phyloP scores from a whole-genome alignment of 2,329 filamentous ascomycete species.

The Arthrinium puccinioides region DNA sequence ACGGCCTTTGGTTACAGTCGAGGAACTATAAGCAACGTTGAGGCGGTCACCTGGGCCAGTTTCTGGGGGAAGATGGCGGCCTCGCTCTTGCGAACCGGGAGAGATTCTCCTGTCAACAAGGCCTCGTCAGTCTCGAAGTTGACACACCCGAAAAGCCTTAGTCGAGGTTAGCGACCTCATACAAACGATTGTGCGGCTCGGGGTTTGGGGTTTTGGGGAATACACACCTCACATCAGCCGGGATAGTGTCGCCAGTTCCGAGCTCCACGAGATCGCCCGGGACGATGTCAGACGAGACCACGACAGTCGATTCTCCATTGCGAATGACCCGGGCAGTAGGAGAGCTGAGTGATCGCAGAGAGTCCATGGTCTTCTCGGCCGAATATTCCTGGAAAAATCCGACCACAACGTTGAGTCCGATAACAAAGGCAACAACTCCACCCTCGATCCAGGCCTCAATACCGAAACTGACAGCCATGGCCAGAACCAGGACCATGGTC shows the following conservation, averaged over 20 bases:
- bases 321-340: constrained; percentile 44
- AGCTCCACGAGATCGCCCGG: constrained; percentile 52
- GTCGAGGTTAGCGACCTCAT: neutral
- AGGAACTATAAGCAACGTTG: constrained; percentile 56
- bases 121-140: constrained; percentile 56
- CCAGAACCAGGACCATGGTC: constrained; percentile 49
- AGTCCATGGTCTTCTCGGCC: constrained; percentile 50
- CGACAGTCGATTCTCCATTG: constrained; percentile 38
- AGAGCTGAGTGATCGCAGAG: constrained; percentile 40
- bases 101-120: constrained; percentile 55
- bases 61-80: constrained; percentile 38
- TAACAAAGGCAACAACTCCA: constrained; percentile 44
- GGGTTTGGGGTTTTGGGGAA: neutral
- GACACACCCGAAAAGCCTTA: constrained; percentile 39
- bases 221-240: constrained; percentile 29
- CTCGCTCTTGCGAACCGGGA: constrained; percentile 48
- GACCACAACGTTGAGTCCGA: constrained; percentile 6
- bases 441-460: constrained; percentile 49
- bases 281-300: constrained; percentile 47
- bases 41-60: constrained; percentile 55
- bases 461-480: constrained; percentile 44
- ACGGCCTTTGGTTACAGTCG: constrained; percentile 54
- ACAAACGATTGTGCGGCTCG: neutral
- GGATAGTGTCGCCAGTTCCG: constrained; percentile 37
- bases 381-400: constrained; percentile 47